Evolutionary conservation across 2,329 filamentous ascomycete genomes (phyloP).

Genomic region (Stagonosporopsis cucurbitacearum): DNA sequence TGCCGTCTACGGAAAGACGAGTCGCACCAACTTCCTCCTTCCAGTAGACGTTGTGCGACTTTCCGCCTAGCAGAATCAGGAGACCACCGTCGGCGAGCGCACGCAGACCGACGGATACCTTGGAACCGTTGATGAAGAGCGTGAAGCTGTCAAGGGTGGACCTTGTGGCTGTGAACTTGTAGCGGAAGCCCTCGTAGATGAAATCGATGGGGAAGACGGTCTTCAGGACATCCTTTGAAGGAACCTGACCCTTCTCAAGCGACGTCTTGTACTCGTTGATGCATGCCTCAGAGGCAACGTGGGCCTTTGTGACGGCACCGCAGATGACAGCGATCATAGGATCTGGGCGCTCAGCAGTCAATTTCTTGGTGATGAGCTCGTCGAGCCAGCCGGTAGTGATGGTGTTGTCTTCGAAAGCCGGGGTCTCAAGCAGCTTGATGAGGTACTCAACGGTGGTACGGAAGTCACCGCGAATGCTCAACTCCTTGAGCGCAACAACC

Average conservation of each 20-base stretch:
- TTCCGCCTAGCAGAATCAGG: constrained; percentile 85
- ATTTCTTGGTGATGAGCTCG: constrained; percentile 96
- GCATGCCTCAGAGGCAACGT: constrained; percentile 90
- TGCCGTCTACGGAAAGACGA: constrained; percentile 93
- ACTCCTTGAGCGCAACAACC: constrained; percentile 96
- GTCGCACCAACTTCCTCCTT: constrained; percentile 98
- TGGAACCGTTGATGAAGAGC: constrained; percentile 98
- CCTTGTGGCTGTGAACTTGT: constrained; percentile 97
- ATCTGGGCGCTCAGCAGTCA: constrained; percentile 95
- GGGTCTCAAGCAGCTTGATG: constrained; percentile 97
- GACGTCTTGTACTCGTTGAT: constrained; percentile 85
- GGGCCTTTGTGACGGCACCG: constrained; percentile 92
- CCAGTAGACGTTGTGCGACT: constrained; percentile 99
- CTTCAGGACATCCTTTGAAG: constrained; percentile 94
- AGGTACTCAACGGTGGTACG: constrained; percentile 97
- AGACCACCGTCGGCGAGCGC: constrained; percentile 93
- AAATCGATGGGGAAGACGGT: constrained; percentile 98
- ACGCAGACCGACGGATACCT: constrained; percentile 90
- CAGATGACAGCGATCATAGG: constrained; percentile 92
- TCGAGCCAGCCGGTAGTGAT: constrained; percentile 99
- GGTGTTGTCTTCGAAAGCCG: constrained; percentile 98
- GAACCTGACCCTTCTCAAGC: constrained; percentile 96
- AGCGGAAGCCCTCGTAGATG: constrained; percentile 95
- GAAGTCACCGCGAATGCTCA: constrained; percentile 99
- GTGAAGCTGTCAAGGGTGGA: constrained; percentile 94